phyloP scores from a whole-genome alignment of 345 rosid species.

The Pseudoturritis turrita region DNA sequence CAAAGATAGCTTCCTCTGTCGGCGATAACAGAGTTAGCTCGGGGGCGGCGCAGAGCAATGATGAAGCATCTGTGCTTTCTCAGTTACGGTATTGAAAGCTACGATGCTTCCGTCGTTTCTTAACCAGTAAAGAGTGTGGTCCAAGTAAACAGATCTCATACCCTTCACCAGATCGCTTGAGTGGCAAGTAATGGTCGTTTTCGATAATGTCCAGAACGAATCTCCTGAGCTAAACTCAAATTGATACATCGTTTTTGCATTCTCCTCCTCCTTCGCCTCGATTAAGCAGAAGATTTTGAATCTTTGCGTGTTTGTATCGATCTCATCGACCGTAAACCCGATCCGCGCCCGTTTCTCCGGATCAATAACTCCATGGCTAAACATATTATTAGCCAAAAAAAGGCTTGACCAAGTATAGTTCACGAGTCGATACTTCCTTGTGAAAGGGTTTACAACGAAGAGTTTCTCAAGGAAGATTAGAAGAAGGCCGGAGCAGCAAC shows the following conservation, averaged over 20 bases:
- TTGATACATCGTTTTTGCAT: background rate
- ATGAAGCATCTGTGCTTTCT: background rate
- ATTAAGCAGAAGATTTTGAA: background rate
- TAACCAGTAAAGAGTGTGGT: background rate
- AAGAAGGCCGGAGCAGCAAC: background rate
- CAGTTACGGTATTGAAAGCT: background rate
- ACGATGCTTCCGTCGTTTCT: conserved; percentile 1
- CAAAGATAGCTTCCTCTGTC: background rate
- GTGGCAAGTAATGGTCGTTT: conserved; percentile 1
- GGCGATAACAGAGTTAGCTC: background rate
- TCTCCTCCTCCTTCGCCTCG: background rate
- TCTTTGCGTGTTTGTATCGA: background rate
- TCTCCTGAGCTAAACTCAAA: background rate
- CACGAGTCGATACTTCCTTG: background rate
- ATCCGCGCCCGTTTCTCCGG: background rate
- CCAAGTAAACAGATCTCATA: background rate
- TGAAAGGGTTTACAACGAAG: background rate
- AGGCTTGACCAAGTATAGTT: background rate
- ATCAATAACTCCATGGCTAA: background rate
- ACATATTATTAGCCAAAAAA: background rate
- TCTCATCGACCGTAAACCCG: background rate
- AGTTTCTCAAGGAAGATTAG: background rate
- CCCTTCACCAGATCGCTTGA: background rate
- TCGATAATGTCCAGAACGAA: background rate
- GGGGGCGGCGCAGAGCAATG: background rate